Percentiles rank a stretch among this genome's conserved stretches.
Conservation (phyloP, 2,329 filamentous ascomycete species). For the Aureobasidium sp. region DNA sequence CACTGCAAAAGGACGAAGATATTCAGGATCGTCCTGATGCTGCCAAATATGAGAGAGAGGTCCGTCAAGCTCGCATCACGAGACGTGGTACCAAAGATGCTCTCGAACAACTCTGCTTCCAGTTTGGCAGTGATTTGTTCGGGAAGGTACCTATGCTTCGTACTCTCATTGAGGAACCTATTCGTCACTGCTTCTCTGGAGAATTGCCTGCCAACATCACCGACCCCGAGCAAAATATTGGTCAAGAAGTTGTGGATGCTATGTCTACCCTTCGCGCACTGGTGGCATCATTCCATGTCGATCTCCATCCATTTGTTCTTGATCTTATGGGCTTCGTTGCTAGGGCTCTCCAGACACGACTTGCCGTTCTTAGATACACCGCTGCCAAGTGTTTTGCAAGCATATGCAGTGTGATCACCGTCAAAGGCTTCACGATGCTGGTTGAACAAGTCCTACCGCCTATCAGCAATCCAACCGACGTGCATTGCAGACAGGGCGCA, state of each 20-base stretch:
- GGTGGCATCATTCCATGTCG: slow-evolving; percentile 74
- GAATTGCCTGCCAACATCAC: slow-evolving; percentile 61
- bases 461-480: slow-evolving; percentile 82
- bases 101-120: slow-evolving; percentile 73
- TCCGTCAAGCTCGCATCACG: slow-evolving; percentile 80
- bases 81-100: slow-evolving; percentile 90
- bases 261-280: slow-evolving; percentile 88
- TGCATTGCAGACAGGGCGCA: slow-evolving; percentile 83
- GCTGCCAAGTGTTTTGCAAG: slow-evolving; percentile 97
- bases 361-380: slow-evolving; percentile 92
- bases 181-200: slow-evolving; percentile 64
- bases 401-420: slow-evolving; percentile 90
- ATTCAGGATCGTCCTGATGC: slow-evolving; percentile 86
- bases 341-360: slow-evolving; percentile 74
- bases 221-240: slow-evolving; percentile 65
- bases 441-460: slow-evolving; percentile 88
- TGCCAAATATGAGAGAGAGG: slow-evolving; percentile 80
- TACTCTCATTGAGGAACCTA: slow-evolving; percentile 70
- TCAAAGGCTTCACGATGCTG: slow-evolving; percentile 90
- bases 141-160: slow-evolving; percentile 77
- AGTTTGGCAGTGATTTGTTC: slow-evolving; percentile 70
- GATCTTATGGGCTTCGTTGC: slow-evolving; percentile 77
- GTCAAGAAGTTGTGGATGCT: slow-evolving; percentile 89
- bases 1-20: slow-evolving; percentile 95
- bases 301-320: slow-evolving; percentile 72